Conservation (phyloP, 148 eudicot species). For the Dysphania ambrosioides region DNA sequence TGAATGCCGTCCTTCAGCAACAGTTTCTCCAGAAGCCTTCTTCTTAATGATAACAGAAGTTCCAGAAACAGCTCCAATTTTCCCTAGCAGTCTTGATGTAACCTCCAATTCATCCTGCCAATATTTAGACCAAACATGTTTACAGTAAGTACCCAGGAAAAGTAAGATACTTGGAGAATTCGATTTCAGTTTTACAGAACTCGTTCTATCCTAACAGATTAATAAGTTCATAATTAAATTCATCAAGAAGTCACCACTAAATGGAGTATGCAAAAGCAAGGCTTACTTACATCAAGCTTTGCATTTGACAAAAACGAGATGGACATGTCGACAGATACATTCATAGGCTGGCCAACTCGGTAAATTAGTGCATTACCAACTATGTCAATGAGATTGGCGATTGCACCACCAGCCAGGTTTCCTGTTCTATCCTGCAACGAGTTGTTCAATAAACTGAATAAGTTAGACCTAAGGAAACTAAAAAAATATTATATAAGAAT, state of each 20-base stretch:
- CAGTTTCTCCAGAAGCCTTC: conserved; percentile 55
- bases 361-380: conserved; percentile 61
- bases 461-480: neutral
- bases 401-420: conserved; percentile 58
- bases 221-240: neutral
- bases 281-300: conserved; percentile 55
- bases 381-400: conserved; percentile 73
- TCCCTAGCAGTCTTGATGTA: conserved; percentile 53
- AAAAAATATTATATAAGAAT: neutral
- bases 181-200: neutral
- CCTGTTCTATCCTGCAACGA: conserved; percentile 38
- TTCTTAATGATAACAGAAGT: conserved; percentile 58
- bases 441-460: neutral
- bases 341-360: conserved; percentile 50
- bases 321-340: conserved; percentile 77
- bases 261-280: neutral
- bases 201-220: neutral
- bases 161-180: neutral
- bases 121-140: conserved; percentile 9
- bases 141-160: neutral
- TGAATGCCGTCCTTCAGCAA: conserved; percentile 89
- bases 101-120: conserved; percentile 89
- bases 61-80: conserved; percentile 52
- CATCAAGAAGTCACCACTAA: neutral
- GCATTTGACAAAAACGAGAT: conserved; percentile 65